Conservation (phyloP, 1,139 yeast species). For the Yamadazyma triangularis region DNA sequence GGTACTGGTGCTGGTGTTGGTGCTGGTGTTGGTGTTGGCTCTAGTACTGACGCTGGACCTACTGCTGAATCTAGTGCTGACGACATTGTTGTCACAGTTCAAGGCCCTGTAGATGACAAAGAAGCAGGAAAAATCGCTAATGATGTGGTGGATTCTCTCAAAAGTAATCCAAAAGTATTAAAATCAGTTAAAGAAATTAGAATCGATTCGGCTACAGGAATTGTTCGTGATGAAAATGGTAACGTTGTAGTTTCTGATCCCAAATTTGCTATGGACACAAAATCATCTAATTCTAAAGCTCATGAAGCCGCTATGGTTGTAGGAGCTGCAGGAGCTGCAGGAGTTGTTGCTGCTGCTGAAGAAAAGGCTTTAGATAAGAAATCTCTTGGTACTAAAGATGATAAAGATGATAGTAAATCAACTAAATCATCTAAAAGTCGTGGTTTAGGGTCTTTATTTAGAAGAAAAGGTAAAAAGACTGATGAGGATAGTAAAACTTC, state of each 20-base stretch:
- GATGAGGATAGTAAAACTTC: neutral
- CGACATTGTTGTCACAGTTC: conserved; percentile 16
- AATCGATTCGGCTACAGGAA: conserved; percentile 28
- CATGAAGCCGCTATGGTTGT: conserved; percentile 5
- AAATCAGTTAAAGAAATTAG: conserved; percentile 21
- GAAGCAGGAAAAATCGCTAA: conserved; percentile 29
- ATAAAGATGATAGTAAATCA: neutral
- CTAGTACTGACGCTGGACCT: neutral
- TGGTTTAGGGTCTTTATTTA: conserved; percentile 1
- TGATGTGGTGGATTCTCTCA: conserved; percentile 23
- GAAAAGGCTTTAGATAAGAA: neutral
- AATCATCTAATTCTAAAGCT: neutral
- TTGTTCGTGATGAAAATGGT: conserved; percentile 28
- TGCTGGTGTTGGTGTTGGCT: conserved; percentile 2
- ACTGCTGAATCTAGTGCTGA: conserved; percentile 3
- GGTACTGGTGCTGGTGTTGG: conserved; percentile 9
- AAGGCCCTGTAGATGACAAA: conserved; percentile 23
- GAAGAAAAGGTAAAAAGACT: neutral
- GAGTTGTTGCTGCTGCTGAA: conserved; percentile 3
- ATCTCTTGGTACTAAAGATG: neutral
- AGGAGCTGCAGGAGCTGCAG: conserved; percentile 10
- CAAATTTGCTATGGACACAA: neutral
- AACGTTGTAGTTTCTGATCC: conserved; percentile 4
- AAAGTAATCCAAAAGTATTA: conserved; percentile 22
- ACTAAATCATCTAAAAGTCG: conserved; percentile 1